phyloP scores from a whole-genome alignment of 2,329 filamentous ascomycete genomes.

The Fusarium sp. region DNA sequence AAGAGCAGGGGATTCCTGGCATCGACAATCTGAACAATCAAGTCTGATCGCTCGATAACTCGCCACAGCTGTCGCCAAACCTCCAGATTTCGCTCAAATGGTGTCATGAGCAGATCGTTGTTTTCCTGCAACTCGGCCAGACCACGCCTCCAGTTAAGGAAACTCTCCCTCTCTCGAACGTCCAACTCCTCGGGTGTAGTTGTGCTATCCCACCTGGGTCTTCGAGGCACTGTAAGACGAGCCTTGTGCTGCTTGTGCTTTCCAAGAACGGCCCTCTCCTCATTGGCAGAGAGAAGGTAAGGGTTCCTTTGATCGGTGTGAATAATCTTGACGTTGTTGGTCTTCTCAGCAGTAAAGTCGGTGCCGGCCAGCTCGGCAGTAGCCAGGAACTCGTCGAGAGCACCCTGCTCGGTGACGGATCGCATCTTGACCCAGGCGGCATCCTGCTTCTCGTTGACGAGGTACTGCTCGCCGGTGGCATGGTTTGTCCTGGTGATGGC shows the following conservation, averaged over 20 bases:
- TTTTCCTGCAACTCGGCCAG: slow-evolving; percentile 94
- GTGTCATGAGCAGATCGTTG: slow-evolving; percentile 95
- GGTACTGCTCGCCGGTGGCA: slow-evolving; percentile 86
- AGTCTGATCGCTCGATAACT: slow-evolving; percentile 95
- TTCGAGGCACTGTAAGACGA: slow-evolving; percentile 86
- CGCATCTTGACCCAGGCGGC: slow-evolving; percentile 99
- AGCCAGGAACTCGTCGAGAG: slow-evolving; percentile 94
- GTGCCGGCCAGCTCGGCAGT: slow-evolving; percentile 98
- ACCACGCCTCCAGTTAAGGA: slow-evolving; percentile 89
- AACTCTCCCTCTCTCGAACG: slow-evolving; percentile 78
- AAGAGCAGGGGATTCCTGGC: slow-evolving; percentile 95
- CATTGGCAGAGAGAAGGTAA: slow-evolving; percentile 85
- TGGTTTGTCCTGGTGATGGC: slow-evolving; percentile 77
- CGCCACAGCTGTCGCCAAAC: slow-evolving; percentile 99
- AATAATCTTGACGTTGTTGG: slow-evolving; percentile 99
- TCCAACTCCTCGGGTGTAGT: slow-evolving; percentile 90
- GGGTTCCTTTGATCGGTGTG: slow-evolving; percentile 97
- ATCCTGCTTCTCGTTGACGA: slow-evolving; percentile 91
- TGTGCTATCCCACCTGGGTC: slow-evolving; percentile 87
- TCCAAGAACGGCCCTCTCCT: slow-evolving; percentile 81
- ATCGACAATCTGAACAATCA: slow-evolving; percentile 98
- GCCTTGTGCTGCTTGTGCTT: slow-evolving; percentile 87
- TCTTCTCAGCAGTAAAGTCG: slow-evolving; percentile 98
- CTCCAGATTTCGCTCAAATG: slow-evolving; percentile 96
- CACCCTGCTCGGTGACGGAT: slow-evolving; percentile 96